phyloP scores from a whole-genome alignment of 2,329 filamentous ascomycete genomes.

The Aspergillus sojae region DNA sequence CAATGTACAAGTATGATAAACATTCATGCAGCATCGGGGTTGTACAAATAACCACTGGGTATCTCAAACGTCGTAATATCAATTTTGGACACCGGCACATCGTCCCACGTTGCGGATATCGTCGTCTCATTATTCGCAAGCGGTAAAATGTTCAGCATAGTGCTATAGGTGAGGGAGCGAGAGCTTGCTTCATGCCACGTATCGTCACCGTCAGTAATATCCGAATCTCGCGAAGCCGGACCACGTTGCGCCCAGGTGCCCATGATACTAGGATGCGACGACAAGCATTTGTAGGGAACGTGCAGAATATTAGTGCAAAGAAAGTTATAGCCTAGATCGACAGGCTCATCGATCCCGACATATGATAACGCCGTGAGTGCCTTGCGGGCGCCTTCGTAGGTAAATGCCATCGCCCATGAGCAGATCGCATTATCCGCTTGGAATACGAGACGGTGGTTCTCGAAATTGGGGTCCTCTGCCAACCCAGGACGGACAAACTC shows the following conservation, averaged over 20 bases:
- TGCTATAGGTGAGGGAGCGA: not conserved
- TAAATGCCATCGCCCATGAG: not conserved
- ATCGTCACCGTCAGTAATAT: not conserved
- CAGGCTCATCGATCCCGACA: not conserved
- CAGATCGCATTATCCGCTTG: not conserved
- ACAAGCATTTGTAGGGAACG: not conserved
- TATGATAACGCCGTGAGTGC: not conserved
- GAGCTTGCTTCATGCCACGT: constrained; percentile 5
- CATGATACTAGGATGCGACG: not conserved
- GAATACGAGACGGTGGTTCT: not conserved
- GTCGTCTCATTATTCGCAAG: not conserved
- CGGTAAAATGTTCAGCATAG: not conserved
- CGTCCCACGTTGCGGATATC: not conserved
- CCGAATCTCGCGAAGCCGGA: not conserved
- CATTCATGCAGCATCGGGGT: not conserved
- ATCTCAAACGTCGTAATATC: not conserved
- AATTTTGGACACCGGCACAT: not conserved
- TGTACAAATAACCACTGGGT: constrained; percentile 4
- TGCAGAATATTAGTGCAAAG: not conserved
- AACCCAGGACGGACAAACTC: not conserved
- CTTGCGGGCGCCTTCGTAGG: constrained; percentile 1
- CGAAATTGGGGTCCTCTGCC: not conserved
- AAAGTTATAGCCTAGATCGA: not conserved
- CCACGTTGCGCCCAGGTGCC: not conserved
- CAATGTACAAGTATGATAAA: not conserved